Evolutionary conservation across 2,329 filamentous ascomycete species (phyloP), one percentile per base, ranked within the genome.

Genomic region (Nemania diffusa): DNA sequence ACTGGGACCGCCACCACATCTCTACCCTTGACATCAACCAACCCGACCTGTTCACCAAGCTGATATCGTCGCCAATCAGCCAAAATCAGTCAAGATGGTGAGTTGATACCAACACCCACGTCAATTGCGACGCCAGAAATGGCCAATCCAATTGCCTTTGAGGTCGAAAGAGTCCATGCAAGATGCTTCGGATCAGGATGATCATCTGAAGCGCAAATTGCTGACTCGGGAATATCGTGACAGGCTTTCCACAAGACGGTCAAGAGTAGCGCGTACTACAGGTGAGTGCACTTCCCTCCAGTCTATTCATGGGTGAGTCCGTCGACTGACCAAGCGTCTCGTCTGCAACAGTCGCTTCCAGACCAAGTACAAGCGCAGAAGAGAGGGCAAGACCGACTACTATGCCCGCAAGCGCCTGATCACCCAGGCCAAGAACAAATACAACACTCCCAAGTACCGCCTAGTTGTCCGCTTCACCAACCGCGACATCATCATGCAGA

Each of bases 341-440:
- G 50, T 17, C n/a, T n/a, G 11, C 29, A 42, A 63, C 82, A 97
- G 94, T 84, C 94, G 96, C 85, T 99, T 92, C 90, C 96, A 99
- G 89, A 97, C 96, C 83, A 99, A 99, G 92, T 99, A 97, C 92
- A 96, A 94, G 89, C 94, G 96, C 83, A 91, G 96, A 85, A 90
- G 93, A 77, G 82, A 91, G 80, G 96, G 96, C 83, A 99, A 99
- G 92, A 99, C 96, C 87, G 96, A 99, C 84, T 99, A 99, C 93
- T 98, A 97, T 85, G 96, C 96, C 82, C 95, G 96, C 84, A 98
- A 98, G 93, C 92, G 96, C 81, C 90, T 99, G 84, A 96, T 98
- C 89, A 94, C 93, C 88, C 96, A 99, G 90, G 96, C 96, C 87
- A 99, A 98, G 93, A 99, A 99, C 93, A 99, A 99, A 92, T 99